Evolutionary conservation across 148 eudicot genomes (phyloP), one percentile per base, ranked within the genome.

Genomic region (Talinum fruticosum): DNA sequence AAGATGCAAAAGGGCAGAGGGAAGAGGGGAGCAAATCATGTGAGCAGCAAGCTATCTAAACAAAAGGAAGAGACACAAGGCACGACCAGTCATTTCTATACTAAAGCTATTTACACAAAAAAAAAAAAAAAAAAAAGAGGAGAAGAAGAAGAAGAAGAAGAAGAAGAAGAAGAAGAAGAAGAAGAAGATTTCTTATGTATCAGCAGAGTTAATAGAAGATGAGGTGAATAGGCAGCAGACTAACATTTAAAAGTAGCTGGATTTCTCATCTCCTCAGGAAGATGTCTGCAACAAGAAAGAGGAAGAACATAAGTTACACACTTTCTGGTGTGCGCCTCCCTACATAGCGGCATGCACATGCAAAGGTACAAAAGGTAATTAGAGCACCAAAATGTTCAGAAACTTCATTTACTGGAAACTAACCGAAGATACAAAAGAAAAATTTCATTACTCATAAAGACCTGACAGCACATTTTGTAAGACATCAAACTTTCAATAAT

Each of bases 181-280:
- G n/a, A n/a, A n/a, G n/a, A 41, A 41, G 47, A 41, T 41, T 41
- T 41, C 13, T 41, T 41, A 8, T 10, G 32, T 29, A 68, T 4
- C 62, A 4, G 23, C 18, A 62, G 16, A 62, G 33, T 26, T 37
- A 23, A 34, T 18, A 6, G 62, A 30, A 29, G 49, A 16, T 8
- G 53, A 51, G 19, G 77, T 69, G 54, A 80, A 62, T 28, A 59
- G 79, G 41, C 51, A 29, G 78, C 72, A 80, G 70, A 87, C 98
- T 90, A 49, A 96, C 99, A 93, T 85, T 91, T 96, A 81, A 96
- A 96, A 57, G 97, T 89, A 28, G 85, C 78, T 26, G 99, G 97
- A 79, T 96, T 86, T 82, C 98, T 91, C 99, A 96, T 93, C 97
- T 96, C 99, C 86, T 93, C 92, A 16, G 99, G 99, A 41, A 96